phyloP scores from a whole-genome alignment of 352 stramenopile genomes.

The Phytophthora idaei region DNA sequence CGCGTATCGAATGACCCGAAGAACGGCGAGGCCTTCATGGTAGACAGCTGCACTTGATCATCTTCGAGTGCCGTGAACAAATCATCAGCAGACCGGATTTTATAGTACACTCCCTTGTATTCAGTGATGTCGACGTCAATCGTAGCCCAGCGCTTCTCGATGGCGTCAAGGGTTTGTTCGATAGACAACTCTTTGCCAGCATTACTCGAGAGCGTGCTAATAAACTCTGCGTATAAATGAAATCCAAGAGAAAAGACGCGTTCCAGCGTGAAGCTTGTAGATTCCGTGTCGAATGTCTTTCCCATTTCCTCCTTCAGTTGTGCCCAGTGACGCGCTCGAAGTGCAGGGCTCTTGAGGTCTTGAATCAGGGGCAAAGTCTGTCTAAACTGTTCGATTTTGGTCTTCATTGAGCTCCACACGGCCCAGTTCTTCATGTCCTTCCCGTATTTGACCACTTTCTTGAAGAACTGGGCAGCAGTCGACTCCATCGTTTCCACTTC shows the following conservation, averaged over 20 bases:
- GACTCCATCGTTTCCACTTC: conserved; percentile 93
- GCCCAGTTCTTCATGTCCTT: conserved; percentile 94
- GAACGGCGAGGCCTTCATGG: conserved; percentile 95
- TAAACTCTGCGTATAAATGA: conserved; percentile 90
- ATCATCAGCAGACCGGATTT: conserved; percentile 91
- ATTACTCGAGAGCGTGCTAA: conserved; percentile 90
- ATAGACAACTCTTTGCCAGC: conserved; percentile 94
- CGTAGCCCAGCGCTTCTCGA: conserved; percentile 86
- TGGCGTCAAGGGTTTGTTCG: conserved; percentile 86
- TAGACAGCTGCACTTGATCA: conserved; percentile 92
- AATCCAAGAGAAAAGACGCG: conserved; percentile 89
- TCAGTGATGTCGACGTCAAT: conserved; percentile 92
- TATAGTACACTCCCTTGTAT: conserved; percentile 95
- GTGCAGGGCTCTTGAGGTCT: conserved; percentile 91
- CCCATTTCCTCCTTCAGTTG: conserved; percentile 90
- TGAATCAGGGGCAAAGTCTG: conserved; percentile 93
- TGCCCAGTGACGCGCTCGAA: conserved; percentile 89
- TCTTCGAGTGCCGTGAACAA: conserved; percentile 92
- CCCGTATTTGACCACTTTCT: conserved; percentile 93
- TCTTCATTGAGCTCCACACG: conserved; percentile 92
- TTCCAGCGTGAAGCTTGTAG: conserved; percentile 81
- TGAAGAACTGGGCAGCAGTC: conserved; percentile 89
- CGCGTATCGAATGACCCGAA: conserved; percentile 90
- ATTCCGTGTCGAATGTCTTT: conserved; percentile 83
- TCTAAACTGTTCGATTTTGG: conserved; percentile 94